Base-by-base conservation (phyloP, 768 basidiomycete genomes). In the Mycena floridula region DNA sequence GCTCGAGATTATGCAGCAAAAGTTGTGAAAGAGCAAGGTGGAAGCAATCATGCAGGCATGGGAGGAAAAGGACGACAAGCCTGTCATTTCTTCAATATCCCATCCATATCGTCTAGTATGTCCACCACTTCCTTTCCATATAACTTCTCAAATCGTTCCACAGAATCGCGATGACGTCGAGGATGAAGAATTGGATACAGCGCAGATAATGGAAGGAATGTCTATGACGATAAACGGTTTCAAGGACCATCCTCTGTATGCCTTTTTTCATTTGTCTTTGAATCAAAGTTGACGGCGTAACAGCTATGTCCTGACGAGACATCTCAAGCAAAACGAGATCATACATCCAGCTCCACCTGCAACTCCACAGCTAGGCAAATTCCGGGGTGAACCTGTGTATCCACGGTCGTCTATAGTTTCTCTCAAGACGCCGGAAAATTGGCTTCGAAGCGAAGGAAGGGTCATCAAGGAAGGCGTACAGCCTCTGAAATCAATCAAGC, bases 171-270 rank as follows among this genome's bases (percentile, higher is more conserved):
- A 98, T 60, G 89, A 95, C 51, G 60, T 88, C 6, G 96, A 99
- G 64, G 92, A 97, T 54, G 86, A 89, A 22, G 91, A 96, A 62
- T 68, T 99, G 20, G 72, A 85, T 47, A 68, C 68, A 0, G 79
- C 79, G 47, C 86, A 90, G 58, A 61, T 88, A 59, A 82, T 75
- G 38, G 94, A 95, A 64, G 91, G 85, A 20, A 96, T 99, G 92
- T 96, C 96, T 1, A 84, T 82, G n/a, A 83, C 85, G 11, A 73
- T 98, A 44, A 70, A 76, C 24, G 96, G 91, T 2, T 98, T 98
- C 77, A 96, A 98, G 61, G 85, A 90, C 55, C 96, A 99, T 65
- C 91, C 94, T 4, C 58, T 95, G n/a, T n/a, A n/a, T n/a, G n/a
- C n/a, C n/a, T n/a, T n/a, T n/a, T n/a, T n/a, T n/a, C n/a, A n/a